Evolutionary conservation across 345 rosid species (phyloP), one percentile per base, ranked within the genome.

Genomic region (Microcos paniculata): DNA sequence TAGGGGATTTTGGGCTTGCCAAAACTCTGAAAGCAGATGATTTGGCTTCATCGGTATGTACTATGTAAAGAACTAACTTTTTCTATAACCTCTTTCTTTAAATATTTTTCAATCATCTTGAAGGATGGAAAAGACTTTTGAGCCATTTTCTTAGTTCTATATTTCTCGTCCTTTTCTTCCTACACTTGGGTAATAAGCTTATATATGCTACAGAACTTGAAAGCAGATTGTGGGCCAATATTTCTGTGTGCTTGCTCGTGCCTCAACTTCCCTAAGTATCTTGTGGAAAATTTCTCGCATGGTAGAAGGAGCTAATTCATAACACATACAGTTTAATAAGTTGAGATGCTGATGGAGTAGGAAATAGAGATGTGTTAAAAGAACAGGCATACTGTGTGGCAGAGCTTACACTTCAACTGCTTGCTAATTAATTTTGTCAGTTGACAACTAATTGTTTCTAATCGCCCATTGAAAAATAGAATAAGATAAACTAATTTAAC

Each of bases 1-100:
- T 28, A 93, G 99, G 99, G 81, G 99, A 96, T 84, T 96, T 96
- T 83, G 99, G 99, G 14, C 94, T 96, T 74, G 99, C 99, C 21
- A 96, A 93, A 85, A 96, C 97, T 69, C 64, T 96, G 79, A 93
- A 96, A 83, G 96, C 94, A 19, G 96, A 96, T 79, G 99, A 96
- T 84, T 78, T 96, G 88, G 94, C 98, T 80, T 96, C 99, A 66
- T 96, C 97, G 72, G 99, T 96, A 85, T 64, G 92, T 85, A 62
- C 70, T 71, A 12, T 64, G 28, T 53, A 40, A 52, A 65, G 8
- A 78, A 40, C 9, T 43, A 38, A 52, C 13, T 67, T 75, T 45
- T 49, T 65, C 42, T 57, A 9, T 42, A 45, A 18, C 21, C 35
- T 1, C n/a, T 56, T 61, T 30, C 13, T 61, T 38, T 1, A 38